phyloP scores from a whole-genome alignment of 257 asterid species.

The Gynochthodes officinalis region DNA sequence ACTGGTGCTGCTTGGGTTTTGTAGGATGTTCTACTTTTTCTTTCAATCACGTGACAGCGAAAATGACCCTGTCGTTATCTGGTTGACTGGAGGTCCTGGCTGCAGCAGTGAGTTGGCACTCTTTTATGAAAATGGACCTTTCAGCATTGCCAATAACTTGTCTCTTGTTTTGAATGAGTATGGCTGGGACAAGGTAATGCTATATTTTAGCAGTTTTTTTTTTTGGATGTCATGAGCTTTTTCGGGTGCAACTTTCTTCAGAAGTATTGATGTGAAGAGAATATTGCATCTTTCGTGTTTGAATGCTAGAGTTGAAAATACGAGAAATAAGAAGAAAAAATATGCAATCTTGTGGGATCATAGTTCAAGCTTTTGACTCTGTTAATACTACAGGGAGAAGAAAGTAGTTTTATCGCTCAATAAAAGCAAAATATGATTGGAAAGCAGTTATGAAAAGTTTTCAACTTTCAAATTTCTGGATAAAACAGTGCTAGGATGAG shows the following conservation, averaged over 20 bases:
- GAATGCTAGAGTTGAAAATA: background rate
- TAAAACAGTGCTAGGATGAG: background rate
- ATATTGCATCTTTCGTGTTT: background rate
- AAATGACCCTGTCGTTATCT: conserved; percentile 83
- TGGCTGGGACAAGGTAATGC: conserved; percentile 57
- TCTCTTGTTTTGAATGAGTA: conserved; percentile 78
- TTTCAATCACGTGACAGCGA: conserved; percentile 78
- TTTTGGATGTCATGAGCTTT: background rate
- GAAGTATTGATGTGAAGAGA: background rate
- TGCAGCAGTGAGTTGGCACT: conserved; percentile 98
- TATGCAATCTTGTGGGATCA: background rate
- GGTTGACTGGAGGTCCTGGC: conserved; percentile 99
- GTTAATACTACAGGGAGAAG: background rate
- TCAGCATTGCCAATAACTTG: conserved; percentile 56
- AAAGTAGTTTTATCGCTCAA: background rate
- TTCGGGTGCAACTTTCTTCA: background rate
- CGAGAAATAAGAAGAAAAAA: background rate
- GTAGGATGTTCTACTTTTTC: conserved; percentile 95
- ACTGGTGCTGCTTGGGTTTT: background rate
- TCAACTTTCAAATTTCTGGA: background rate
- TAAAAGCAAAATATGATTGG: background rate
- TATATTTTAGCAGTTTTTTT: background rate
- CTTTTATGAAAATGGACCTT: conserved; percentile 96
- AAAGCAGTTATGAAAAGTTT: background rate
- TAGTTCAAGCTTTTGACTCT: background rate